A percentile compares a stretch with the other conserved stretches of the same genome.
Conservation (phyloP, 495 filamentous ascomycete genomes). For the Penicillium paxilli region DNA sequence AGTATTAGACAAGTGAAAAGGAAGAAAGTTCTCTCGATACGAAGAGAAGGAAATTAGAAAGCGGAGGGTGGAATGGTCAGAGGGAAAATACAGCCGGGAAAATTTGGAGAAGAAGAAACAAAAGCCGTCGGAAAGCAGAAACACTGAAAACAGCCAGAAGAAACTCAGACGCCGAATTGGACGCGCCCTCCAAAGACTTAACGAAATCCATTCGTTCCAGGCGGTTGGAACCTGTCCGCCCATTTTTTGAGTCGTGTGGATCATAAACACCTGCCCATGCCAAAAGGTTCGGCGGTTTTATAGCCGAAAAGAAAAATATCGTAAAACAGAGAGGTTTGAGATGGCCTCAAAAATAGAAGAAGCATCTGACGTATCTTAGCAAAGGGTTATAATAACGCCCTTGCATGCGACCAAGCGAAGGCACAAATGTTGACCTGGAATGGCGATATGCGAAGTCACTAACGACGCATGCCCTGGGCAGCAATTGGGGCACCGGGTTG, state of each 20-base stretch:
- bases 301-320: constrained; percentile 26
- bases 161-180: constrained; percentile 36
- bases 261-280: constrained; percentile 50
- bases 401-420: not conserved
- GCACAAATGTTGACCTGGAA: not conserved
- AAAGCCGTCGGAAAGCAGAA: constrained; percentile 27
- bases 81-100: constrained; percentile 21
- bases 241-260: constrained; percentile 45
- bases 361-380: constrained; percentile 22
- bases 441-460: not conserved
- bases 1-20: constrained; percentile 34
- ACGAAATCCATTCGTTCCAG: constrained; percentile 29
- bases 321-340: constrained; percentile 8
- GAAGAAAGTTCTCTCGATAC: constrained; percentile 7
- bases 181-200: constrained; percentile 31
- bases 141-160: constrained; percentile 26
- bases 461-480: constrained; percentile 40
- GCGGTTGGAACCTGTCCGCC: constrained; percentile 32
- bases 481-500: constrained; percentile 40
- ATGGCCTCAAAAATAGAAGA: constrained; percentile 5
- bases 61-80: not conserved
- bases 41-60: constrained; percentile 17
- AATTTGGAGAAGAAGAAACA: constrained; percentile 12
- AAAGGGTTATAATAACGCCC: constrained; percentile 1
- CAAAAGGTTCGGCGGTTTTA: constrained; percentile 26